Percentiles rank a stretch among this genome's conserved stretches.
Conservation (phyloP, 352 stramenopile genomes). For the Globisporangium recalcitrans region DNA sequence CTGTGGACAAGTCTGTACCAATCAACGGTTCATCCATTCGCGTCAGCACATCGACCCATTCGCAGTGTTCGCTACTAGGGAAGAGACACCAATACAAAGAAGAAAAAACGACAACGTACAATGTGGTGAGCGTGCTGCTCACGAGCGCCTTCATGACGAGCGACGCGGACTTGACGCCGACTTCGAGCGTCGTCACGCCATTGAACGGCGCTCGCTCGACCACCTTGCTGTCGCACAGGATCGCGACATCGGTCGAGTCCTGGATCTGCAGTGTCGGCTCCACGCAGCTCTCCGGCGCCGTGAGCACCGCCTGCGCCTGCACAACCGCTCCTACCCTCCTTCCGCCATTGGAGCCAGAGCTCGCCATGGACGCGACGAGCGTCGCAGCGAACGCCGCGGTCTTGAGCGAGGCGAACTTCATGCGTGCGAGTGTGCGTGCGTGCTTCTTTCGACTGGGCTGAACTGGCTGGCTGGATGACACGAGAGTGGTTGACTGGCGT, state of each 20-base stretch:
- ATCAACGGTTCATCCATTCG: background rate
- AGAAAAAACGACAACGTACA: too few species aligned
- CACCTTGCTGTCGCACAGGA: slow-evolving; percentile 6
- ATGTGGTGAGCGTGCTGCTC: slow-evolving; percentile 14
- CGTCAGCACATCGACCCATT: background rate
- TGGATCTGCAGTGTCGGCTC: slow-evolving; percentile 13
- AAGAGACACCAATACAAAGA: too few species aligned
- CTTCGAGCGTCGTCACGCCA: slow-evolving; percentile 10
- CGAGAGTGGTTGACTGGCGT: background rate
- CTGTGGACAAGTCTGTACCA: slow-evolving; percentile 14
- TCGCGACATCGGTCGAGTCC: slow-evolving; percentile 13
- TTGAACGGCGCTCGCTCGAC: slow-evolving; percentile 7
- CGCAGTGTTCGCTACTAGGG: background rate
- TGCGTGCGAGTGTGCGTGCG: too few species aligned
- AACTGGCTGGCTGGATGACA: background rate
- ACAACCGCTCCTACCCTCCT: background rate
- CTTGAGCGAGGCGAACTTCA: background rate
- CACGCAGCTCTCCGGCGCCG: slow-evolving; percentile 10
- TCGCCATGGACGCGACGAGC: background rate
- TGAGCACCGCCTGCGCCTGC: slow-evolving; percentile 12
- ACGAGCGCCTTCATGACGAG: slow-evolving; percentile 16
- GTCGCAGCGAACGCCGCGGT: background rate
- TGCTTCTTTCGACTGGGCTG: too few species aligned
- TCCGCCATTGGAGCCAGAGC: too few species aligned
- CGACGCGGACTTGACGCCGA: slow-evolving; percentile 10